phyloP scores from a whole-genome alignment of 495 filamentous ascomycete species.

The Corynascus novoguineensis region DNA sequence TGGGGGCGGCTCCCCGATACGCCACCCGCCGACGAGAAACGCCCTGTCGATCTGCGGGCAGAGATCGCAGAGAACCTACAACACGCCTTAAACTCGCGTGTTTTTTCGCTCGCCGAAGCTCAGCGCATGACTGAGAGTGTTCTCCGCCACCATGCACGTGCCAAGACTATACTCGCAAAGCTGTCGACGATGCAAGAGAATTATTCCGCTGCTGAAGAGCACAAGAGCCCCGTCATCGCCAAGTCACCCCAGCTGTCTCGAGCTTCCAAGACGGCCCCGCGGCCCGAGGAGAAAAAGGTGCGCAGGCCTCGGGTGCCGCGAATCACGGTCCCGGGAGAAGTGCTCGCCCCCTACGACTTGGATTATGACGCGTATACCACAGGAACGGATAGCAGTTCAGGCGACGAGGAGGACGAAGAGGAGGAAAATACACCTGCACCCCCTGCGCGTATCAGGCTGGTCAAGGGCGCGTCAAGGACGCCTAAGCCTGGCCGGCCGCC shows the following conservation, averaged over 20 bases:
- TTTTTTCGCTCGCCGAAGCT: slow-evolving; percentile 77
- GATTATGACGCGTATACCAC: slow-evolving; percentile 48
- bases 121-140: slow-evolving; percentile 70
- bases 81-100: slow-evolving; percentile 67
- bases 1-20: slow-evolving; percentile 68
- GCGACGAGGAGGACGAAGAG: slow-evolving; percentile 34
- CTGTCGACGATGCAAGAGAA: slow-evolving; percentile 65
- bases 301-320: slow-evolving; percentile 38
- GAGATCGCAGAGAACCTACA: slow-evolving; percentile 70
- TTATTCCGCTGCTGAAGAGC: slow-evolving; percentile 45
- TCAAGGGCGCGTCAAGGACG: slow-evolving; percentile 26
- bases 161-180: slow-evolving; percentile 73
- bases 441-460: slow-evolving; percentile 39
- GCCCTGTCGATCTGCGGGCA: slow-evolving; percentile 56
- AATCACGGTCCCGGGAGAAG: slow-evolving; percentile 54
- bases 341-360: slow-evolving; percentile 53
- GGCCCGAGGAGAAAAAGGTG: slow-evolving; percentile 51
- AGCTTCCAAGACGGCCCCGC: slow-evolving; percentile 58
- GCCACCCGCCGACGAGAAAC: slow-evolving; percentile 43
- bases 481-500: slow-evolving; percentile 36
- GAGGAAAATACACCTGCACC: slow-evolving; percentile 31
- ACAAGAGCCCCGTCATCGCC: slow-evolving; percentile 45
- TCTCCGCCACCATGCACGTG: slow-evolving; percentile 69
- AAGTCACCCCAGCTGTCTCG: slow-evolving; percentile 55
- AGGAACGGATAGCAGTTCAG: slow-evolving; percentile 41